Base-by-base conservation (phyloP, 1,284 basidiomycete genomes). In the Phlebopus sp. region DNA sequence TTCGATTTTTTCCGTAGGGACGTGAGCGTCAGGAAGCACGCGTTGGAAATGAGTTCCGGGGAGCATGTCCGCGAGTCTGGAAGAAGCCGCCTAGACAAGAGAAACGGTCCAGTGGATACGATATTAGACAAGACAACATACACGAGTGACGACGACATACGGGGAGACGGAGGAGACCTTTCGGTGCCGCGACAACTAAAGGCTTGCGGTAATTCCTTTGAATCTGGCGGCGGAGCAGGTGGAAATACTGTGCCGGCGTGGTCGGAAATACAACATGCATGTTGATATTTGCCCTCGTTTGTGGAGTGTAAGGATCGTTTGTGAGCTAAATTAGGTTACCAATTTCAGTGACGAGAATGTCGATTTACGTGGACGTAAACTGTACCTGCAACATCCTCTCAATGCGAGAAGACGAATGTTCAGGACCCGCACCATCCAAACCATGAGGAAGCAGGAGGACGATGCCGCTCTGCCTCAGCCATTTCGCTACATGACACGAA, bases 401-500 rank as follows among this genome's bases (percentile, higher is more conserved):
- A 32, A 95, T 75, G 25, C 91, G 81, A 42, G 82, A 87, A 2
- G 87, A 90, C 0, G 90, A 92, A 64, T 96, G 92, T 63, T 96
- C 92, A 0, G 92, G 92, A 3, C 92, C 92, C 13, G 90, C 90
- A 21, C 92, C 92, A 58, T 95, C 92, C 13, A 90, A 76, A 5
- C 90, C 91, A 55, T 94, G 91, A 15, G 91, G 91, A 5, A 97
- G 75, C 50, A 92, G 79, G 58, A 97, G 70, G 4, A 93, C 86
- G 32, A 96, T 78, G 1, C 90, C 93, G 54, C 90, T 94, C 69
- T 96, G 91, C 64, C 86, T 92, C 49, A 93, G 69, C 93, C 93
- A 97, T 73, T 97, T 97, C 4, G 90, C 90, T 92, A 54, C n/a
- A 41, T 27, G 35, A 42, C n/a, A 19, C 18, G 17, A 9, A 19